These are phyloP conservation scores for Aspergillus calidoustus DNA, from an alignment of 2,329 filamentous ascomycete genomes.

Conservation along the genomic window DNA sequence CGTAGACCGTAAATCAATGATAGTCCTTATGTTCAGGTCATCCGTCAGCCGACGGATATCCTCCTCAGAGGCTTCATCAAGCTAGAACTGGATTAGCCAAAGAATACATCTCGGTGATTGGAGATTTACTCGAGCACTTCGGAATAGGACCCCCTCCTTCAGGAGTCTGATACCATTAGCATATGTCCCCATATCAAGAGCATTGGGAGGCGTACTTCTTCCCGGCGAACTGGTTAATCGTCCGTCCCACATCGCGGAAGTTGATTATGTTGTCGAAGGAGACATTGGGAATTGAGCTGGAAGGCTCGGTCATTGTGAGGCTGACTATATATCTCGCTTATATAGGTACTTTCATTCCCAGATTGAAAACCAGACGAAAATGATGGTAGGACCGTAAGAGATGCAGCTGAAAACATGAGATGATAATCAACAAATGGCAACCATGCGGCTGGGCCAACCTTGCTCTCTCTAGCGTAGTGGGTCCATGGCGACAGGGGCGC, in stretches of 20 bases:
- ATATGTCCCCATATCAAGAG: background rate
- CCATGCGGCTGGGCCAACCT: background rate
- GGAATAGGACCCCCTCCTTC: constrained; percentile 67
- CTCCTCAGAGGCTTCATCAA: constrained; percentile 70
- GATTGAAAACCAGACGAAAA: constrained; percentile 17
- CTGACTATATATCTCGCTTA: background rate
- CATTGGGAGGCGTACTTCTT: constrained; percentile 52
- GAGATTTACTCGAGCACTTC: constrained; percentile 63
- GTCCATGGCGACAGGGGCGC: too few relatives aligned
- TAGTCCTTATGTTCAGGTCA: constrained; percentile 68
- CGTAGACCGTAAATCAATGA: constrained; percentile 81
- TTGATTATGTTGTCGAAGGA: constrained; percentile 68
- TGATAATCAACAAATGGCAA: background rate
- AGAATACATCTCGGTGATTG: too few relatives aligned
- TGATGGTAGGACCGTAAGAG: background rate
- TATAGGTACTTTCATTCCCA: constrained; percentile 29
- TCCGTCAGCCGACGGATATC: constrained; percentile 66
- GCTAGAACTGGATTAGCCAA: constrained; percentile 22
- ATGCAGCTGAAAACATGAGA: background rate
- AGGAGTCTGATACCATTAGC: constrained; percentile 45
- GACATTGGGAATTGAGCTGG: constrained; percentile 36
- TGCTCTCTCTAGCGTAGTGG: background rate
- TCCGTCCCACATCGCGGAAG: constrained; percentile 75
- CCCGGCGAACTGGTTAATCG: constrained; percentile 64
- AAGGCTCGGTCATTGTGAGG: constrained; percentile 7